phyloP scores from a whole-genome alignment of 495 filamentous ascomycete species.

The Friedmanniomyces endolithicus region DNA sequence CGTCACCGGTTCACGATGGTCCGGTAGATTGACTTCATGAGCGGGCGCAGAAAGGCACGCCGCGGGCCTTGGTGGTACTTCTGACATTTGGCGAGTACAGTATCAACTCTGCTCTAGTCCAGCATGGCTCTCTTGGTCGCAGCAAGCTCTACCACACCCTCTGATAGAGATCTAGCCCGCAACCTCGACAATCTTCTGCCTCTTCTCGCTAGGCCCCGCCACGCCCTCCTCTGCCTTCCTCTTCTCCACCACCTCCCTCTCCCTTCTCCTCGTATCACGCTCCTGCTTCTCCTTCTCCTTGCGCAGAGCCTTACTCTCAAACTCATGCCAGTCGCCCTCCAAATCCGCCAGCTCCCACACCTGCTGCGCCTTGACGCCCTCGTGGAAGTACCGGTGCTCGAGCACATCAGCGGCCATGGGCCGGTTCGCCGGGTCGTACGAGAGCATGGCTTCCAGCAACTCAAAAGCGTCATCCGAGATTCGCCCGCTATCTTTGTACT shows the following conservation, averaged over 20 bases:
- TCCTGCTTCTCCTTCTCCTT: slow-evolving; percentile 76
- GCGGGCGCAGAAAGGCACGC: no score
- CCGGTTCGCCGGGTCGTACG: slow-evolving; percentile 73
- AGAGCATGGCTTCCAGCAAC: slow-evolving; percentile 67
- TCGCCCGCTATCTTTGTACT: slow-evolving; percentile 48
- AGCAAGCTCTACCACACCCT: background rate
- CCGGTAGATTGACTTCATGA: no score
- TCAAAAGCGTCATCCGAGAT: slow-evolving; percentile 66
- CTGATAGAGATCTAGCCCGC: background rate
- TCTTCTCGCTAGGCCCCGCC: slow-evolving; percentile 21
- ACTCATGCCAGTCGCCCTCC: slow-evolving; percentile 97
- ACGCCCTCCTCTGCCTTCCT: slow-evolving; percentile 17
- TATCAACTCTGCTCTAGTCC: background rate
- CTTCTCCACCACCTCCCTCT: slow-evolving; percentile 25
- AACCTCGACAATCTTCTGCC: background rate
- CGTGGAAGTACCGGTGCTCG: slow-evolving; percentile 80
- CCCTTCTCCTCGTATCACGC: slow-evolving; percentile 45
- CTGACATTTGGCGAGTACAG: background rate
- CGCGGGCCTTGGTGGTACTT: background rate
- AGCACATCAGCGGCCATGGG: slow-evolving; percentile 79
- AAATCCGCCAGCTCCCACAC: slow-evolving; percentile 75
- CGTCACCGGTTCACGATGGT: no score
- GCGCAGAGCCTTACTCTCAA: slow-evolving; percentile 89
- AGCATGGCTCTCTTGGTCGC: background rate
- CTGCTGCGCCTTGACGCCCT: slow-evolving; percentile 66